Percentiles rank a stretch among this genome's conserved stretches.
Conservation (phyloP, 2,329 filamentous ascomycete genomes). For the Cytospora mali region DNA sequence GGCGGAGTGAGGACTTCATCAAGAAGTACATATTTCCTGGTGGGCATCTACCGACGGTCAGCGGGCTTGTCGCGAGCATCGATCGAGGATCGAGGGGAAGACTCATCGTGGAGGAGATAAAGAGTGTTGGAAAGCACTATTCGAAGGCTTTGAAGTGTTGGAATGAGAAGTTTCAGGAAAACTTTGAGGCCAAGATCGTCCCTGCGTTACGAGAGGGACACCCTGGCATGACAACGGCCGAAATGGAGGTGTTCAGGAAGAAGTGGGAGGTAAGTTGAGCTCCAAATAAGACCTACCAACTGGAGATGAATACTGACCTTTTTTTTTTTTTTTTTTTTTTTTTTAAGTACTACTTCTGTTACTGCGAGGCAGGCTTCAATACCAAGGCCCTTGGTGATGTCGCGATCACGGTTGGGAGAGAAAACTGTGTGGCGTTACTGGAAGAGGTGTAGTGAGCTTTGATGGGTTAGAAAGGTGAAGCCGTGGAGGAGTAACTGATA, state of each 20-base stretch:
- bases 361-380: slow-evolving; percentile 26
- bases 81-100: slow-evolving; percentile 17
- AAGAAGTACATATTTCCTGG: slow-evolving; percentile 29
- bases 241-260: slow-evolving; percentile 18
- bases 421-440: slow-evolving; percentile 23
- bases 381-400: slow-evolving; percentile 23
- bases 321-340: no score
- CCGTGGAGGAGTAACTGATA: no score
- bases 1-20: slow-evolving; percentile 26
- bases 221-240: slow-evolving; percentile 13
- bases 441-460: slow-evolving; percentile 1
- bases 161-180: slow-evolving; percentile 17
- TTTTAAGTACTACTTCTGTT: slow-evolving; percentile 25
- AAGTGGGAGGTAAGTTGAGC: slow-evolving; percentile 27
- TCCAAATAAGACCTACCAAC: neutral
- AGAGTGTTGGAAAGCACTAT: slow-evolving; percentile 24
- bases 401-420: slow-evolving; percentile 25
- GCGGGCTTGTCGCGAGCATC: slow-evolving; percentile 24
- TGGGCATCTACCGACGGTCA: slow-evolving; percentile 26
- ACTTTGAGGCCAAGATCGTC: slow-evolving; percentile 20
- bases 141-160: slow-evolving; percentile 21
- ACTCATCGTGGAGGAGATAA: slow-evolving; percentile 28
- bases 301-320: neutral
- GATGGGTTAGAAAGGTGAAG: no score
- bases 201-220: slow-evolving; percentile 16